A percentile compares a stretch with the other conserved stretches of the same genome.
phyloP scores from a whole-genome alignment of 495 filamentous ascomycete species.

The Achaetomiella virescens region DNA sequence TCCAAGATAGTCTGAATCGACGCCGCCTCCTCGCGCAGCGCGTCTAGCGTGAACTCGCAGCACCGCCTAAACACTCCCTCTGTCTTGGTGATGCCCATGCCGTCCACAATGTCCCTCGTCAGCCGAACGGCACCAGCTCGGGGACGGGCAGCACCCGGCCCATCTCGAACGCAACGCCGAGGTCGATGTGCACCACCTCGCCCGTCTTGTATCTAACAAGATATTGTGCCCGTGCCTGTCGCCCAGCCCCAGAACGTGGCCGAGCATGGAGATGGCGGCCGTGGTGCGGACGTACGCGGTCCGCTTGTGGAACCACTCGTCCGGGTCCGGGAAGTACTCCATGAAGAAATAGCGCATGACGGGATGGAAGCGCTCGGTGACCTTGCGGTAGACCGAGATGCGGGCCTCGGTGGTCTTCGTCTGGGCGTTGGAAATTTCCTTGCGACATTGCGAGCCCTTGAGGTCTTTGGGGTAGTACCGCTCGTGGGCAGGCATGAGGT shows the following conservation, averaged over 20 bases:
- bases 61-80: constrained; percentile 94
- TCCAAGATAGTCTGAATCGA: constrained; percentile 97
- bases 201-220: constrained; percentile 84
- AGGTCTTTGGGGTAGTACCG: constrained; percentile 79
- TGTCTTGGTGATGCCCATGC: constrained; percentile 91
- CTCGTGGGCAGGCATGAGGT: constrained; percentile 82
- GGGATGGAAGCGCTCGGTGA: constrained; percentile 76
- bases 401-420: constrained; percentile 60
- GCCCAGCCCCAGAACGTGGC: constrained; percentile 88
- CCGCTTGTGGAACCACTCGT: constrained; percentile 87
- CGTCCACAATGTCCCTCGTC: constrained; percentile 93
- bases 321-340: constrained; percentile 87
- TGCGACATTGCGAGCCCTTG: constrained; percentile 66
- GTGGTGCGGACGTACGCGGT: constrained; percentile 88
- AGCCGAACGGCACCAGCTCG: constrained; percentile 91
- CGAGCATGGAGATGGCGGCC: constrained; percentile 90
- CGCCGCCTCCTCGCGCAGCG: constrained; percentile 83
- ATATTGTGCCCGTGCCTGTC: constrained; percentile 97
- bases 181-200: constrained; percentile 93
- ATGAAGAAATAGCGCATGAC: constrained; percentile 98
- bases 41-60: constrained; percentile 94
- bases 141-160: constrained; percentile 91
- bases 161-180: constrained; percentile 92
- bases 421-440: constrained; percentile 67
- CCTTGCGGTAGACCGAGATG: constrained; percentile 63